Evolutionary conservation across 306 rosid genomes (phyloP), one percentile per base, ranked within the genome.

Genomic region (Quillaja saponaria): DNA sequence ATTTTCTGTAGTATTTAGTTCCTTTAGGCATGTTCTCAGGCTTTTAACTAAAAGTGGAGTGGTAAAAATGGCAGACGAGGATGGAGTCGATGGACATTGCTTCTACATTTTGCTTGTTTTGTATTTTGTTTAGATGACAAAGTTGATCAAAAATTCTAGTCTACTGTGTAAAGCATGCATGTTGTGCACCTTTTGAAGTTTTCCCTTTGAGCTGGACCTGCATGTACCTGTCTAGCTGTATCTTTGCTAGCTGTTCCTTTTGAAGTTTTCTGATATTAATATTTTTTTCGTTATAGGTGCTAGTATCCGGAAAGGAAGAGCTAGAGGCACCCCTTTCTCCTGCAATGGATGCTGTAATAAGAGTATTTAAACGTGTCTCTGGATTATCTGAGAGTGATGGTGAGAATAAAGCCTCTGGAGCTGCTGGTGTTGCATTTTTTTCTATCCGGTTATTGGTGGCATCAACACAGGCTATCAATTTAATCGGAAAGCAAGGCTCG

Each of bases 401-500:
- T 0, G 87, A 75, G 12, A 62, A 66, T 50, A 76, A 80, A 55
- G 51, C 63, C 19, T 70, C 77, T 45, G 91, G 72, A 37, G 77
- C 85, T 55, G 66, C 79, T 19, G 89, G 65, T 19, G 79, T 55
- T 61, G 80, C 83, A 15, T 85, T 80, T 61, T 82, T 82, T 80
- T 87, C 99, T 4, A 52, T 89, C 41, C 87, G 97, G 44, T 66
- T 94, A 63, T 66, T 94, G 72, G 97, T 90, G 64, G 96, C 97
- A 63, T 84, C 99, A 13, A 94, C 99, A 3, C 99, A 94, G 69
- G 99, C 99, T 18, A 90, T 94, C 73, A 94, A 83, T 80, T 69
- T 94, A 66, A 94, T 94, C 51, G 99, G 99, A 75, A 94, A 94
- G 69, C 99, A 94, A 69, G 99, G 99, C 18, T 87, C 96, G 0